Percentiles rank a stretch among this genome's conserved stretches.
Conservation (phyloP, 2,329 filamentous ascomycete genomes). For the Cryphonectria radicalis region DNA sequence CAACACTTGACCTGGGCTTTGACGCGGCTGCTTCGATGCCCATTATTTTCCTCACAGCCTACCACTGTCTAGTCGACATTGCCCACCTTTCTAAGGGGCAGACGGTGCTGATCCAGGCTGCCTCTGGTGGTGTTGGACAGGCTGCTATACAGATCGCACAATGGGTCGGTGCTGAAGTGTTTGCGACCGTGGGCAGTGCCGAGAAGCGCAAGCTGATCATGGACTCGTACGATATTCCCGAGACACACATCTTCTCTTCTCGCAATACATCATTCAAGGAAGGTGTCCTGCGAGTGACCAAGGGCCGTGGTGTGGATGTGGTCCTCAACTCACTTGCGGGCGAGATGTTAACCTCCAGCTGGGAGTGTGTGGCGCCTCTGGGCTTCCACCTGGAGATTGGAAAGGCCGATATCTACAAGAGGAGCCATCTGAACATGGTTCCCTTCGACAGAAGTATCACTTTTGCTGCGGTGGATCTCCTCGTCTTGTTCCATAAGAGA, state of each 20-base stretch:
- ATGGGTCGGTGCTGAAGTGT: constrained; percentile 44
- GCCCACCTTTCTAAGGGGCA: constrained; percentile 36
- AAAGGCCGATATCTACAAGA: constrained; percentile 37
- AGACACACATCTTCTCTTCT: constrained; percentile 43
- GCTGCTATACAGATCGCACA: constrained; percentile 47
- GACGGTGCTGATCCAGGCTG: constrained; percentile 48
- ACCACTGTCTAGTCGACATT: constrained; percentile 43
- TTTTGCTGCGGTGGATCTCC: constrained; percentile 26
- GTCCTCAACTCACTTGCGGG: constrained; percentile 32
- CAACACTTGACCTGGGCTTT: constrained; percentile 21
- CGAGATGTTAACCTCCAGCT: constrained; percentile 36
- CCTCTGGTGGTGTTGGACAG: constrained; percentile 47
- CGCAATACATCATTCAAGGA: constrained; percentile 20
- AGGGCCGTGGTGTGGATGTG: constrained; percentile 27
- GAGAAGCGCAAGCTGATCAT: constrained; percentile 43
- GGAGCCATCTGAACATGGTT: constrained; percentile 40
- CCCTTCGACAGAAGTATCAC: constrained; percentile 36
- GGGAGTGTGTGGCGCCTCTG: constrained; percentile 38
- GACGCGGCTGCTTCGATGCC: constrained; percentile 23
- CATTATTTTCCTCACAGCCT: constrained; percentile 38
- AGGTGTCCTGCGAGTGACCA: constrained; percentile 17
- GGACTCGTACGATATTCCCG: constrained; percentile 38
- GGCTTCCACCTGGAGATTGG: constrained; percentile 41
- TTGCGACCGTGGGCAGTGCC: constrained; percentile 41
- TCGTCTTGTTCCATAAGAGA: constrained; percentile 14